Conservation (phyloP, 1,284 basidiomycete species). For the Puccinia coronata region DNA sequence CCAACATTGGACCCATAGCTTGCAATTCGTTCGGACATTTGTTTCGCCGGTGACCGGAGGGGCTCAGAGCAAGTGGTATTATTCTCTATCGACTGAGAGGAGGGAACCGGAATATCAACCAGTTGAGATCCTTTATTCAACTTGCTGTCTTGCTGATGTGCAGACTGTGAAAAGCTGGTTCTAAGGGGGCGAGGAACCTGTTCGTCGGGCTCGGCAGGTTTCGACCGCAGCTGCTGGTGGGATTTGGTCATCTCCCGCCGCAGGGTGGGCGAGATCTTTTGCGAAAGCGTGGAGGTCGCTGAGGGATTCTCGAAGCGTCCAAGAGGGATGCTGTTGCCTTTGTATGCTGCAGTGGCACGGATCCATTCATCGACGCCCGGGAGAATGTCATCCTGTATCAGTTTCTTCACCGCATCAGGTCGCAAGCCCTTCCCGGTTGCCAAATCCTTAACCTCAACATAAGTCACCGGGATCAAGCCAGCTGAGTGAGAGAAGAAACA, state of each 20-base stretch:
- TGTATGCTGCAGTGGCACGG: constrained; percentile 88
- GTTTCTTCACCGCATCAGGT: constrained; percentile 68
- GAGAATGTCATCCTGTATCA: constrained; percentile 80
- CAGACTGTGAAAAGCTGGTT: constrained; percentile 56
- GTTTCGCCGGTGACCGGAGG: constrained; percentile 55
- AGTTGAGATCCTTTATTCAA: constrained; percentile 6
- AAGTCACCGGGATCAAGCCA: constrained; percentile 92
- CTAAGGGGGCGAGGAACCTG: constrained; percentile 58
- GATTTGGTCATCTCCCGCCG: constrained; percentile 37
- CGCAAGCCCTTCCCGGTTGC: constrained; percentile 64
- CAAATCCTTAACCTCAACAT: constrained; percentile 93
- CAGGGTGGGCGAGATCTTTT: constrained; percentile 54
- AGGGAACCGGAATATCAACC: constrained; percentile 10
- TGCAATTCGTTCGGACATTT: constrained; percentile 52
- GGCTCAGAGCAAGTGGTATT: constrained; percentile 36
- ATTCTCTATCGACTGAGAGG: constrained; percentile 52
- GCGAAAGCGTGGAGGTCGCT: constrained; percentile 61
- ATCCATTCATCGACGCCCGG: constrained; percentile 99
- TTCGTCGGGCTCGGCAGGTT: constrained; percentile 58
- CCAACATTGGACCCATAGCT: constrained; percentile 34
- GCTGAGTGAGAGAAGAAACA: constrained; percentile 61
- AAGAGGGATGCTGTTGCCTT: constrained; percentile 90
- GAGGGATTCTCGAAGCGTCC: constrained; percentile 77
- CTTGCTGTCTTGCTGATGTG: not conserved
- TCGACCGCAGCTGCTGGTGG: constrained; percentile 33